A percentile compares a stretch with the other conserved stretches of the same genome.
phyloP scores from a whole-genome alignment of 2,329 filamentous ascomycete species.

The Trichoderma polysporum region DNA sequence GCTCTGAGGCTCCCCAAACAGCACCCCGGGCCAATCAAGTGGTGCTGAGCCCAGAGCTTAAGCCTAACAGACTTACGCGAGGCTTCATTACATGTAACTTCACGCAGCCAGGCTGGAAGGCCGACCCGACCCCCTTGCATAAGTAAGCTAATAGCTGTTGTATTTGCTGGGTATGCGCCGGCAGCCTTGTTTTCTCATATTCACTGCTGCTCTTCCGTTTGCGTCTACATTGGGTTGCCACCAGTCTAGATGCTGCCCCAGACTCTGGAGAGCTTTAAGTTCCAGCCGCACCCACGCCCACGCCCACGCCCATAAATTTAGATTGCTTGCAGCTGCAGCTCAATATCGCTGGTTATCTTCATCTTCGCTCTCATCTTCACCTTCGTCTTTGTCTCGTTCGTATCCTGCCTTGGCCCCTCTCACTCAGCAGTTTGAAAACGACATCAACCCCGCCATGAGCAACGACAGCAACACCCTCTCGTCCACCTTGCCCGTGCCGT shows the following conservation, averaged over 20 bases:
- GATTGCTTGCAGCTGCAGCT: background rate
- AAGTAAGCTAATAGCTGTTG: background rate
- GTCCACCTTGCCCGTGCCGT: constrained; percentile 28
- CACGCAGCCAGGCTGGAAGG: background rate
- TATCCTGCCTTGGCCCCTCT: background rate
- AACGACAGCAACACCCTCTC: background rate
- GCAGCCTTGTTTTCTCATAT: background rate
- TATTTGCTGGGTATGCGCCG: background rate
- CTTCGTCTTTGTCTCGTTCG: background rate
- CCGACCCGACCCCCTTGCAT: background rate
- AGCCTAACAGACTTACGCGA: background rate
- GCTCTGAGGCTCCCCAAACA: background rate
- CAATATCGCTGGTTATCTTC: background rate
- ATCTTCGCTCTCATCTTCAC: too few species aligned
- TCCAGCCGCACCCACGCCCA: background rate
- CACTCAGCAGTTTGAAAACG: background rate
- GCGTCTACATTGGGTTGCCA: background rate
- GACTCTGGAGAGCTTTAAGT: background rate
- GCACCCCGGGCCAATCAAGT: background rate
- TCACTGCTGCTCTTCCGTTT: background rate
- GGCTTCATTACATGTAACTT: background rate
- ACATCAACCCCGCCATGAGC: background rate
- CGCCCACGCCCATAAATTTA: background rate
- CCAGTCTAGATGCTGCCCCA: background rate
- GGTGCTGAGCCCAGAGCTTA: background rate